Evolutionary conservation across 2,329 filamentous ascomycete species (phyloP).

Genomic region (Pseudogymnoascus sp.): DNA sequence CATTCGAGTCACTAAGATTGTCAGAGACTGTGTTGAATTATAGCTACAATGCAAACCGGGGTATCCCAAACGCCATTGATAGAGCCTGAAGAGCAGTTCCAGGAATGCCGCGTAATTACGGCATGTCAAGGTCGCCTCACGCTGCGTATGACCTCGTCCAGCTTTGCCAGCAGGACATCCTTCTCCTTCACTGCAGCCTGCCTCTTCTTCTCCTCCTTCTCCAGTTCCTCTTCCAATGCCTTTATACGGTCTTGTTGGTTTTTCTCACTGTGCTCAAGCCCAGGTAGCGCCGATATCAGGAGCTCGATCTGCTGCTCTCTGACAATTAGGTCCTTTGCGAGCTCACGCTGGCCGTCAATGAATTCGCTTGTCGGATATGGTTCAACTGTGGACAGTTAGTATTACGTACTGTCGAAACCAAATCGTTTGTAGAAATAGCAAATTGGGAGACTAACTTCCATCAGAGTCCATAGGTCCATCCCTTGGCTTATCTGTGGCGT

Average conservation of each 20-base stretch:
- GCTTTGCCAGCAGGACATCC: slow-evolving; percentile 50
- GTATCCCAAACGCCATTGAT: slow-evolving; percentile 8
- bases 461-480: slow-evolving; percentile 44
- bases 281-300: slow-evolving; percentile 66
- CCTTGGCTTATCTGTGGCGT: slow-evolving; percentile 50
- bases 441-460: slow-evolving; percentile 16
- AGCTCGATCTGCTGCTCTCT: slow-evolving; percentile 80
- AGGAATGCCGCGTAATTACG: too few species aligned
- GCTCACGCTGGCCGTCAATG: slow-evolving; percentile 58
- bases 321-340: slow-evolving; percentile 67
- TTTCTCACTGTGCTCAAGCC: slow-evolving; percentile 68
- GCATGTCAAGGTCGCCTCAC: slow-evolving; percentile 47
- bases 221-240: slow-evolving; percentile 58
- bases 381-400: slow-evolving; percentile 39
- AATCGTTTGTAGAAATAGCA: slow-evolving; percentile 15
- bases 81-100: not conserved
- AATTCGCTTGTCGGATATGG: slow-evolving; percentile 58
- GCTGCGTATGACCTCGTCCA: slow-evolving; percentile 54
- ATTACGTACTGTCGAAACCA: not conserved
- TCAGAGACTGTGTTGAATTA: not conserved
- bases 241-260: slow-evolving; percentile 64
- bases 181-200: slow-evolving; percentile 57
- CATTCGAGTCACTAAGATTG: not conserved
- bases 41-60: not conserved
- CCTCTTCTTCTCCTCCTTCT: slow-evolving; percentile 53